Base-by-base conservation (phyloP, 495 filamentous ascomycete species). In the Podospora pseudocomata region DNA sequence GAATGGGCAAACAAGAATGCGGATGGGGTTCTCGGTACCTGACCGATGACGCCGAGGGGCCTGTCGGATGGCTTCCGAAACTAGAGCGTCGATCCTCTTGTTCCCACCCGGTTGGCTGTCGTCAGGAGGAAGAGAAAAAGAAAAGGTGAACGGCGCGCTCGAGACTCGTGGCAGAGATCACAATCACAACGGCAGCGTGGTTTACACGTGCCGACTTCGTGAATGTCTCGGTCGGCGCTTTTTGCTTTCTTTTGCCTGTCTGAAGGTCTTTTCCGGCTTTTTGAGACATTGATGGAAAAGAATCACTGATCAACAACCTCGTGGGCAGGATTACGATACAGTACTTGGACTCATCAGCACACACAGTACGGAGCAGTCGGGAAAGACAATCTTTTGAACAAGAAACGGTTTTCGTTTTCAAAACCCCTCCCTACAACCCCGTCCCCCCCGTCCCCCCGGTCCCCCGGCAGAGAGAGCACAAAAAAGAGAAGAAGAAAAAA, bases 41-140 rank as follows among this genome's bases (percentile, higher is more conserved):
- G 27, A 26, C 19, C 55, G 23, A 58, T 58, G 23, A 58, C n/a
- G 55, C 23, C 55, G 19, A 26, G 55, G 55, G 57, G 27, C 67
- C 67, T 65, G 67, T 69, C 67, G 67, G 67, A 62, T 65, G 63
- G 7, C 67, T 69, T 69, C 67, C 67, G 67, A 69, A 65, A 55
- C 44, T 19, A 60, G 18, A 15, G 49, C 44, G 63, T 30, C 67
- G 30, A 58, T 60, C 54, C 62, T 61, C 55, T 39, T 57, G 57
- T 34, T 59, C 23, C 20, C 44, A 16, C 57, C 23, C 4, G 55
- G 55, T 58, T 58, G 55, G 55, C 55, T 58, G 55, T 49, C 39
- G 39, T 49, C 13, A 32, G 39, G 39, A 49, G 13, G 39, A 13
- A 16, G 39, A 16, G 39, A 16, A 49, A 49, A 49, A 49, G 39